phyloP scores from a whole-genome alignment of 352 stramenopile genomes.

The Elongisporangium prolatum region DNA sequence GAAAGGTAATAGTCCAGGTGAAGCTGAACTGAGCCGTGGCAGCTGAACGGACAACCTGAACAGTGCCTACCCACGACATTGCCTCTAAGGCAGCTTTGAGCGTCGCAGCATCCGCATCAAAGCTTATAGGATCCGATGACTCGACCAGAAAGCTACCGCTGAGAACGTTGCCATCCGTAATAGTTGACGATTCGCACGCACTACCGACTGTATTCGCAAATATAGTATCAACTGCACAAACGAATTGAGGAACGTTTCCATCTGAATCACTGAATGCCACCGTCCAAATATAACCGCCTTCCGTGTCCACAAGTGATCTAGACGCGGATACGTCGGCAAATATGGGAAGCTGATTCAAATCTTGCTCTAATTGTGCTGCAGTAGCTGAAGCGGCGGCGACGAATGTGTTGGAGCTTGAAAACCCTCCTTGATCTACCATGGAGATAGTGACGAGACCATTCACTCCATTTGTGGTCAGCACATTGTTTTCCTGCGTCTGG shows the following conservation, averaged over 20 bases:
- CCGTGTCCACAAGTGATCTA: slow-evolving; percentile 52
- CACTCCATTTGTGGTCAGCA: slow-evolving; percentile 31
- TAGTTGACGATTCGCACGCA: slow-evolving; percentile 48
- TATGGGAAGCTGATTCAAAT: slow-evolving; percentile 50
- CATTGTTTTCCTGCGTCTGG: slow-evolving; percentile 65
- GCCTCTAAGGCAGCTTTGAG: slow-evolving; percentile 51
- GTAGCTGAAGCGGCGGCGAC: slow-evolving; percentile 32
- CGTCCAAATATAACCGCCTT: slow-evolving; percentile 74
- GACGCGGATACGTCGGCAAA: slow-evolving; percentile 61
- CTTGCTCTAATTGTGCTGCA: slow-evolving; percentile 31
- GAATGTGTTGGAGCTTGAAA: slow-evolving; percentile 48
- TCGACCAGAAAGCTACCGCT: slow-evolving; percentile 71
- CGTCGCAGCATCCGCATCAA: slow-evolving; percentile 36
- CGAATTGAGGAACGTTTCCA: slow-evolving; percentile 68
- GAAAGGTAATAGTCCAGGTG: slow-evolving; percentile 71
- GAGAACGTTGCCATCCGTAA: slow-evolving; percentile 72
- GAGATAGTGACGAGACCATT: slow-evolving; percentile 24
- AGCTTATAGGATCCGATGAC: slow-evolving; percentile 48
- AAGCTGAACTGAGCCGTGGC: slow-evolving; percentile 60
- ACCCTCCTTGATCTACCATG: slow-evolving; percentile 47
- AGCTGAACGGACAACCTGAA: slow-evolving; percentile 46
- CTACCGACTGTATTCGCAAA: slow-evolving; percentile 22
- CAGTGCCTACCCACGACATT: slow-evolving; percentile 53
- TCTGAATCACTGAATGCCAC: slow-evolving; percentile 65
- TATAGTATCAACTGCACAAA: slow-evolving; percentile 43